Base-by-base conservation (phyloP, 2,329 filamentous ascomycete genomes). In the Xylariaceae sp. region DNA sequence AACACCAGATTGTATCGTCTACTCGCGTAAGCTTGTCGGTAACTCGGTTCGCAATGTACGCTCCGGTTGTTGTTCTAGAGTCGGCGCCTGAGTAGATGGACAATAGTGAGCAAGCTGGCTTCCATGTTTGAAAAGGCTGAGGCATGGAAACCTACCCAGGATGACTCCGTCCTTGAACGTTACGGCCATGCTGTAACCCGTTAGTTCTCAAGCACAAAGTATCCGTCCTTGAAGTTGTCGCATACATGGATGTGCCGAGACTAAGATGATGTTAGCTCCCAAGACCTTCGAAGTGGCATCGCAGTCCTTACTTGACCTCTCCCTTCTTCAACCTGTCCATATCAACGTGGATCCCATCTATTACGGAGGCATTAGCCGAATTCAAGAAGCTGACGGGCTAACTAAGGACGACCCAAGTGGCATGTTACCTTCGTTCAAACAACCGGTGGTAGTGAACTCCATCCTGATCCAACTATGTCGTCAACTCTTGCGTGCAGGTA, bases 1-100 rank as follows among this genome's bases (percentile, higher is more conserved):
- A 98, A 73, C 92, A 98, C 92, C 92, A 98, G 68, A 98, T 97
- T 43, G 90, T 97, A 67, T 98, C 92, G 70, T 94, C 86, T 46
- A 98, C 90, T 73, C 89, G 85, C 58, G 92, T 98, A 63, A 98
- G 81, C 75, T 98, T 98, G 76, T 98, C 92, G 50, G 92, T 98
- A 51, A 98, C 92, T 74, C 92, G 84, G 69, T 98, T 98, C 57
- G 92, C 92, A 61, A 98, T 97, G 76, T 97, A 98, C 55, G 90
- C 82, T 57, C 92, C 92, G 39, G 90, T 98, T 32, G 92, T 98
- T 52, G 92, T 98, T 71, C 92, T 82, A 59, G 88, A 96, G 67
- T 98, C 92, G 57, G 92, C 92, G 51, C 92, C 86, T 81, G 41
- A 11, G 11, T 31, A 38, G 8, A 31, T 14, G 13, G 12, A 36